Base-by-base conservation (phyloP, 2,329 filamentous ascomycete species). In the Lomentospora prolificans region DNA sequence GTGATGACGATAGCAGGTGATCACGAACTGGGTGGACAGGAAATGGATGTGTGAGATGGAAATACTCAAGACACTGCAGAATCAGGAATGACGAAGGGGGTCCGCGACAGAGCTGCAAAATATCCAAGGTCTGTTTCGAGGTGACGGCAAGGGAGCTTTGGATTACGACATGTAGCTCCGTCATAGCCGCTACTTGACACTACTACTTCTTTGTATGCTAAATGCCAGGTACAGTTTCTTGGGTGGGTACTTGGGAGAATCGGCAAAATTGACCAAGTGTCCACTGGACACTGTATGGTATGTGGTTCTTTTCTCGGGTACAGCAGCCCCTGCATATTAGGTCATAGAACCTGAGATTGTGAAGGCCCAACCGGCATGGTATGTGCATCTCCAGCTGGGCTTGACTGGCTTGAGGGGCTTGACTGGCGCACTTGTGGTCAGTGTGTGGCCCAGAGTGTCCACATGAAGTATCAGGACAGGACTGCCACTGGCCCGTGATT, bases 1-100 rank as follows among this genome's bases (percentile, higher is more conserved):
- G 33, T 51, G 54, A 57, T 57, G 51, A 55, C 25, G 44, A 30
- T 48, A 27, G 53, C 53, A 55, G 41, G 53, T 48, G 39, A 55
- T 46, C 36, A 28, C 44, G 22, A 48, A 48, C 44, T 10, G 44
- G 44, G 41, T 19, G 27, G 10, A 44, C n/a, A 22, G n/a, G 12
- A 25, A 51, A 51, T n/a, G n/a, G 30, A 51, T 17, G 24, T 51
- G 48, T 28, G 48, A 51, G 25, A 17, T 28, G 24, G 25, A 30
- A 30, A 31, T 25, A 19, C 44, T 25, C 19, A n/a, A 4, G 24
- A 22, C 48, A 31, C 25, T 14, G 24, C 25, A 51, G 48, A 51
- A 51, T 31, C 28, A 31, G 48, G 48, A 51, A 28, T 51, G 25
- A 31, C 25, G 24, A 51, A 44, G 52, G 52, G 10, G 27, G 52